phyloP scores from a whole-genome alignment of 2,329 filamentous ascomycete species.

The Claviceps humidiphila region DNA sequence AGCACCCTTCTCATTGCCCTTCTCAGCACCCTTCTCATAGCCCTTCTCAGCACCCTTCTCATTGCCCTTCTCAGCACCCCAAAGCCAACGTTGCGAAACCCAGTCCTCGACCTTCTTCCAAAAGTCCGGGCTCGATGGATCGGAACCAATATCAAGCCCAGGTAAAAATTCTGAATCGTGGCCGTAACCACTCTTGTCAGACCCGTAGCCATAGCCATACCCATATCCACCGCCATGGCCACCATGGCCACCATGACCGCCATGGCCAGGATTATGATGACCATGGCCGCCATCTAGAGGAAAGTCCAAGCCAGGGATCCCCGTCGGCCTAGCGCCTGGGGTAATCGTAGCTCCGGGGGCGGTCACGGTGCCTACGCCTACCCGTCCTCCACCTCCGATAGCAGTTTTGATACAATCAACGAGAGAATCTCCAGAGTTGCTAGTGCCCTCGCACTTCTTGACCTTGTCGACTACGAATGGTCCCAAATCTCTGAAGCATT shows the following conservation, averaged over 20 bases:
- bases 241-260: no score
- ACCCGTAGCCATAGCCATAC: no score
- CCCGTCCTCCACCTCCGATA: neutral
- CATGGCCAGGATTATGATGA: no score
- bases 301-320: neutral
- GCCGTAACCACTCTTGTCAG: neutral
- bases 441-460: neutral
- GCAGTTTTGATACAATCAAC: neutral
- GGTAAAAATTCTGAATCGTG: neutral
- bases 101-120: neutral
- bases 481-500: slow-evolving; percentile 6
- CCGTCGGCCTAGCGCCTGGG: no score
- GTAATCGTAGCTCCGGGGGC: no score
- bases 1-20: no score
- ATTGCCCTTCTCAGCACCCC: no score
- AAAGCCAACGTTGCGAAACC: neutral
- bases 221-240: no score
- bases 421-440: neutral
- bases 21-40: no score
- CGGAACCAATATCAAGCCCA: neutral
- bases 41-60: no score
- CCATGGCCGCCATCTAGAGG: no score
- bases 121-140: neutral
- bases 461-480: neutral
- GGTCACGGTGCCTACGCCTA: neutral